Evolutionary conservation across 140 eudicot species (phyloP), one percentile per base, ranked within the genome.

Genomic region (Bidens hawaiensis): DNA sequence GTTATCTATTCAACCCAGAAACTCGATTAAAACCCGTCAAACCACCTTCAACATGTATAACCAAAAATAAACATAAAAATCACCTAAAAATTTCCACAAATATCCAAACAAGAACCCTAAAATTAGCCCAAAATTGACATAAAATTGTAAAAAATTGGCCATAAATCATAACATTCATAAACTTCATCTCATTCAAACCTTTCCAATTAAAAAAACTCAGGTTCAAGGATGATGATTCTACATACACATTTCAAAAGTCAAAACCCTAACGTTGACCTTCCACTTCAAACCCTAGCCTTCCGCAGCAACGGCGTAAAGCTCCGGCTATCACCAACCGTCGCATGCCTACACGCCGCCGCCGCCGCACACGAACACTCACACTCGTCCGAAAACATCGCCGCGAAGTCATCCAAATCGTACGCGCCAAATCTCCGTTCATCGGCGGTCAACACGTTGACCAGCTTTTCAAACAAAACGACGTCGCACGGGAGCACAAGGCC

Each of bases 401-500:
- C 0, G 6, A 85, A 69, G 21, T 76, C 88, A 54, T 81, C 78
- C 9, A 81, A 55, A 23, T 58, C 74, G 1, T 81, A 18, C 31
- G 30, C 73, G 5, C 83, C 77, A 43, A 57, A 85, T 16, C 36
- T 57, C 23, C 67, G 72, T 40, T 85, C 88, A 40, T 85, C 79
- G 24, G 68, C 47, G 27, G 67, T 81, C 11, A 85, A 51, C 15
- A 76, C 62, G 22, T 42, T 56, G 48, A 85, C 1, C 33, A 76
- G 16, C 5, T 45, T 47, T 11, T 41, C 4, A 65, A 85, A 79
- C 16, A 81, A 79, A 0, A 36, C 81, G 47, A 70, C 80, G 42
- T 81, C 88, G 64, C 88, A 81, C 2, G 88, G 85, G 4, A 85
- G 70, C 3, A 62, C 65, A 50, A 81, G 69, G 2, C 85, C 94